Base-by-base conservation (phyloP, 352 stramenopile species). In the Pythium diclinum region DNA sequence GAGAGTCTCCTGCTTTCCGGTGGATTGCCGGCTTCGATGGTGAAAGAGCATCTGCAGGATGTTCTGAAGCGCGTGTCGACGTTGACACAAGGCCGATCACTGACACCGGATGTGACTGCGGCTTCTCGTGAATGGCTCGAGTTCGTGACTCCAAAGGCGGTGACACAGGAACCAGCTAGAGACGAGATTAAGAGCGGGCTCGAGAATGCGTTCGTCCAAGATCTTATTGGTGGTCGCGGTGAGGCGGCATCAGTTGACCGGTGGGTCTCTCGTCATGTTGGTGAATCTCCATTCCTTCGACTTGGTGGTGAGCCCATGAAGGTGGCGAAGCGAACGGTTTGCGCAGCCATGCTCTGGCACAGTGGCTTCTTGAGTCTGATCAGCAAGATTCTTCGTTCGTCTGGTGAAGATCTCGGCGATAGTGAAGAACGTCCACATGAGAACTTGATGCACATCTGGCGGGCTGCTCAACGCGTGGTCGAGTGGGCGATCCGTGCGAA, bases 361-460 rank as follows among this genome's bases (percentile, higher is more conserved):
- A 94, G 75, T 21, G 88, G 88, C 13, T 91, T 89, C 54, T 66
- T 90, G 51, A 73, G 48, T 28, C 78, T 68, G 44, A 81, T 92
- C 44, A 81, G 79, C 32, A 83, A 84, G 33, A 75, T 89, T 54
- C 49, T 85, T 11, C 58, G 33, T 1, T 42, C 59, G 8, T 55
- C 52, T 17, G 68, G 59, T 28, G 61, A 67, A n/a, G 81, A 81
- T 58, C 67, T 87, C 17, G 71, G 73, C 21, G 74, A 83, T 51
- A 91, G 86, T 59, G 87, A 94, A 57, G 59, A 87, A 57, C 81
- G 88, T 33, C 88, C 88, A 10, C 81, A 93, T 52, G 84, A 94
- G n/a, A 95, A 91, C 42, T 75, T 96, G 53, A 94, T 94, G 81
- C 83, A 94, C 59, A 92, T 96, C n/a, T 96, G 88, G 88, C 78